Base-by-base conservation (phyloP, 495 filamentous ascomycete genomes). In the Penicillium malachiteum region DNA sequence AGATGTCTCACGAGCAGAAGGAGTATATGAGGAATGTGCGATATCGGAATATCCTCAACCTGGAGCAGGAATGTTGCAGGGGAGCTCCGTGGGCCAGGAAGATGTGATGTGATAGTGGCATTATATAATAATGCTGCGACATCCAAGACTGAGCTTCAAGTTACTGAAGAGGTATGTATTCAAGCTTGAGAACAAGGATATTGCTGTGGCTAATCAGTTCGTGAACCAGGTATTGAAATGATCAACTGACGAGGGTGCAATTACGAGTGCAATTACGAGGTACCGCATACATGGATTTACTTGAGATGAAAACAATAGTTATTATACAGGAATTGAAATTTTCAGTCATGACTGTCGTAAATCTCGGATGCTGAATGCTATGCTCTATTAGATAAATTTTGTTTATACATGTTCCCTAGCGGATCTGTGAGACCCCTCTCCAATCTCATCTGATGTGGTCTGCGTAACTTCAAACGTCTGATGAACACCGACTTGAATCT, bases 381-480 rank as follows among this genome's bases (percentile, higher is more conserved):
- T 49, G 12, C 33, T 34, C n/a, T 34, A 14, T 26, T 10, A 17
- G 13, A 10, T 16, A 16, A 11, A 37, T 38, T 14, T 14, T 41
- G 61, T 51, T 26, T 65, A 74, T 60, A 72, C 62, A 63, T 71
- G 67, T 43, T 71, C 69, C 26, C 54, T 41, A 35, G 40, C 47
- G 37, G 48, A 35, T 11, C 43, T 52, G 21, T 57, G 57, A 54
- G 49, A 46, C 3, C 48, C 52, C 11, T 44, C 48, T 18, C 59
- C 44, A 40, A 52, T 43, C 3, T 48, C 53, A 46, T 65, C 54
- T 30, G 62, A 49, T 1, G 52, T 52, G 7, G 71, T 69, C 46
- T 70, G 70, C 33, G 64, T 72, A 32, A 75, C 69, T 54, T 75
- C 72, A 32, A 73, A 64, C 9, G 69, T 71, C 2, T 54, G 70